phyloP scores from a whole-genome alignment of 495 filamentous ascomycete species.

The Daldinia concentrica region DNA sequence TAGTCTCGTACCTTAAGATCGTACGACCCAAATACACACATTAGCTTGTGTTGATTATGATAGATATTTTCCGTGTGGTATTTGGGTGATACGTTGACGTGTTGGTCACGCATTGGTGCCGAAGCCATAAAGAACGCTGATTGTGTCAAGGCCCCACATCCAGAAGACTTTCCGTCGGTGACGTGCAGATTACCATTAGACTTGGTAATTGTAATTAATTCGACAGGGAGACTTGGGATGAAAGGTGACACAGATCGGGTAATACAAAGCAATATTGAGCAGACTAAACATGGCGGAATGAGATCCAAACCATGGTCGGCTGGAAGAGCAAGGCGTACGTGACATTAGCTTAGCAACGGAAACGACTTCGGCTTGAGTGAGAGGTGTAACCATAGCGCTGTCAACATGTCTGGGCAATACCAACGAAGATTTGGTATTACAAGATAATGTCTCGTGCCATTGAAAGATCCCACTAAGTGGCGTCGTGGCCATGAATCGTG shows the following conservation, averaged over 20 bases:
- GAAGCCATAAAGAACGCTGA: constrained; percentile 66
- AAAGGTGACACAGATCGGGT: constrained; percentile 24
- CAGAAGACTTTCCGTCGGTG: constrained; percentile 56
- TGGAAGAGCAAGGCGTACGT: constrained; percentile 7
- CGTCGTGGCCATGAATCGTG: constrained; percentile 10
- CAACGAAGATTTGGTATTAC: constrained; percentile 20
- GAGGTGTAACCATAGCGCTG: constrained; percentile 4
- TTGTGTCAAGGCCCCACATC: constrained; percentile 62
- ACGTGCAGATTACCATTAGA: constrained; percentile 32
- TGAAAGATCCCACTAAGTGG: constrained; percentile 9
- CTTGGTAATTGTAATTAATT: not conserved
- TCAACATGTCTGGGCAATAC: constrained; percentile 12
- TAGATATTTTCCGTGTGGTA: constrained; percentile 56
- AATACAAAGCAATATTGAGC: constrained; percentile 5
- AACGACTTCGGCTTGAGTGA: constrained; percentile 8
- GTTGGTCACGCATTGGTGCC: constrained; percentile 59
- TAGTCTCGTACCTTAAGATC: constrained; percentile 69
- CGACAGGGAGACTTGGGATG: constrained; percentile 2
- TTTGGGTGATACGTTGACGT: constrained; percentile 69
- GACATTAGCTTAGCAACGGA: constrained; percentile 13
- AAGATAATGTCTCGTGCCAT: constrained; percentile 34
- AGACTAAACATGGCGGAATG: not conserved
- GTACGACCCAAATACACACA: constrained; percentile 47
- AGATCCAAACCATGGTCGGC: not conserved
- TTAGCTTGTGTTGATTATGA: not conserved